phyloP scores from a whole-genome alignment of 306 rosid species.

The Ammopiptanthus mongolicus region DNA sequence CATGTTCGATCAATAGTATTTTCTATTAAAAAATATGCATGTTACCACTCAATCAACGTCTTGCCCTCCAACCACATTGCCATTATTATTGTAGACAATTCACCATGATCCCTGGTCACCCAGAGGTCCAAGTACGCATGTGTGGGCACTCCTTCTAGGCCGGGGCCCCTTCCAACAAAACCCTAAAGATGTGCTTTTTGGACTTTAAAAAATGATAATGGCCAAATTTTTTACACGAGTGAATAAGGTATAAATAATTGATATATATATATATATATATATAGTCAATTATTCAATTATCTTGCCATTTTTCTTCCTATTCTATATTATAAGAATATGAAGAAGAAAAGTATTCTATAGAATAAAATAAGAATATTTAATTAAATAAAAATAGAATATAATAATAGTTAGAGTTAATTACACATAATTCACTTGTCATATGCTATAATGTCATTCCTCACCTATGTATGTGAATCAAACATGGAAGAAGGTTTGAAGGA shows the following conservation, averaged over 20 bases:
- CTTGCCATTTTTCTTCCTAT: too few relatives aligned
- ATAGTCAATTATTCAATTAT: too few relatives aligned
- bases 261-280: too few relatives aligned
- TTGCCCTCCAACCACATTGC: background rate
- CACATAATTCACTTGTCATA: too few relatives aligned
- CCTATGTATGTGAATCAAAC: background rate
- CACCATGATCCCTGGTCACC: background rate
- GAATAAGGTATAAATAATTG: too few relatives aligned
- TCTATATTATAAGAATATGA: too few relatives aligned
- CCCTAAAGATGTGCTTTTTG: slow-evolving; percentile 20
- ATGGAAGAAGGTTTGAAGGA: background rate
- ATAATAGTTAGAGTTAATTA: too few relatives aligned
- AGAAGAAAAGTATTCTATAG: too few relatives aligned
- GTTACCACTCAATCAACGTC: background rate
- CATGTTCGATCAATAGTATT: slow-evolving; percentile 1
- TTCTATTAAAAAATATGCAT: background rate
- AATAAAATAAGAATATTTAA: too few relatives aligned
- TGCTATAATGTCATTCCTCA: background rate
- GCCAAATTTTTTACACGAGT: too few relatives aligned
- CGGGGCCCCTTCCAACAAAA: slow-evolving; percentile 21
- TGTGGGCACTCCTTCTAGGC: background rate
- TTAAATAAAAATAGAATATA: too few relatives aligned
- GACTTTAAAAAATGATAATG: background rate
- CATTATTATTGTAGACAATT: slow-evolving; percentile 23
- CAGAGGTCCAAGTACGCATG: background rate